phyloP scores from a whole-genome alignment of 306 rosid species.

The Geum urbanum region DNA sequence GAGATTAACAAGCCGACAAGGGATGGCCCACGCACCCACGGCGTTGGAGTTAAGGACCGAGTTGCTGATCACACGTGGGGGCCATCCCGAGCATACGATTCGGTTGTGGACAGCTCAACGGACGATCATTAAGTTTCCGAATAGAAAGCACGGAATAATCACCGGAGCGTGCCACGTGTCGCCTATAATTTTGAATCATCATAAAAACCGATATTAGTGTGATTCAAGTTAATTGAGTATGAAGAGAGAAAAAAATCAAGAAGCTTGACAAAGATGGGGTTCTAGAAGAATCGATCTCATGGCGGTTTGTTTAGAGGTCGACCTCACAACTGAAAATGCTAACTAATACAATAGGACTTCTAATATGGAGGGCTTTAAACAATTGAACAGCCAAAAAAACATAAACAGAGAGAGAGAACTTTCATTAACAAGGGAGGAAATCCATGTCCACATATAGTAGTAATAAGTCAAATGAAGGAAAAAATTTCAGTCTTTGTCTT shows the following conservation, averaged over 20 bases:
- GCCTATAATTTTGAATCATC: too few relatives aligned
- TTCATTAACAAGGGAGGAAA: neutral
- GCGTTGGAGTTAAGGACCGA: slow-evolving; percentile 17
- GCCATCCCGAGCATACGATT: slow-evolving; percentile 9
- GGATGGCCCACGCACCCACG: slow-evolving; percentile 34
- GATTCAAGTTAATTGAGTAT: too few relatives aligned
- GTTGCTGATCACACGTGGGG: slow-evolving; percentile 15
- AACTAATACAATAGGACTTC: neutral
- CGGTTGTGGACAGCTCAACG: slow-evolving; percentile 31
- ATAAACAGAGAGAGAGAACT: neutral
- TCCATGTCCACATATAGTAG: neutral
- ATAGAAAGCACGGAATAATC: too few relatives aligned
- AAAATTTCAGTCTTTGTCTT: neutral
- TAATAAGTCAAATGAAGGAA: neutral
- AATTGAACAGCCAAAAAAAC: neutral
- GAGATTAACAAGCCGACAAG: slow-evolving; percentile 55
- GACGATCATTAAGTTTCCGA: neutral
- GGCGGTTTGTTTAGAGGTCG: neutral
- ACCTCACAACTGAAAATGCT: neutral
- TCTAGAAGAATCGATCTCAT: neutral
- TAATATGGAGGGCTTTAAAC: neutral
- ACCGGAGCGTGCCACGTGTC: neutral
- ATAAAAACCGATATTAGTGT: too few relatives aligned
- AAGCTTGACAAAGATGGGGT: slow-evolving; percentile 1
- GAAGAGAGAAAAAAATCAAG: neutral